Base-by-base conservation (phyloP, 1,284 basidiomycete genomes). In the Ceratobasidium papillatum region DNA sequence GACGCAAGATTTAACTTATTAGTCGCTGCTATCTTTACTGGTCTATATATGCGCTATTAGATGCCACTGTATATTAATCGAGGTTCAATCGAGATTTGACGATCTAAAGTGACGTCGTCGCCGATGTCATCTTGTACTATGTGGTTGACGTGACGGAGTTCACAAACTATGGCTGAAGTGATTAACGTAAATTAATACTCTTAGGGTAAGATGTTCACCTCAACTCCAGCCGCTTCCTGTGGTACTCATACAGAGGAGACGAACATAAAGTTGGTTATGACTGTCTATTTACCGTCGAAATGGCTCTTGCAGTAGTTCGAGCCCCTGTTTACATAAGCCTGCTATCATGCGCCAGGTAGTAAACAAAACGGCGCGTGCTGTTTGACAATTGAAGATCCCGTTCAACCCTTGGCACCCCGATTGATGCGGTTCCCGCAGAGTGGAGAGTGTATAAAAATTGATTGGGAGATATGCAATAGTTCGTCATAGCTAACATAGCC, bases 1-100 rank as follows among this genome's bases (percentile, higher is more conserved):
- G 45, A 62, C 45, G 56, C 32, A 47, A 47, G 27, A 7, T 32
- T 34, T 49, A 49, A 65, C 27, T 65, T 65, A 65, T 65, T 65
- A 32, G 47, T 38, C 11, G 51, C 7, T 54, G 65, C 51, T 54
- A 41, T 41, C 27, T 36, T 38, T 38, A 30, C 9, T 19, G 49
- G 36, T 12, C 30, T 34, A 38, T 68, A 38, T 72, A 61, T 62
- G 45, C 54, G 27, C n/a, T 22, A 36, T 47, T 51, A 30, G 25
- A 41, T 34, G 12, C 45, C 63, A 19, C 19, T 62, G 43, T 62
- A 36, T 62, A 62, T 62, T 38, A 41, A n/a, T 45, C 14, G 25
- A 45, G 2, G 14, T 27, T 47, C 27, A 62, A 45, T 62, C 38
- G 25, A 45, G 36, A 38, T n/a, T 34, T n/a, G 17, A 22, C 17